phyloP scores from a whole-genome alignment of 2,329 filamentous ascomycete species.

The Penicillium sp. region DNA sequence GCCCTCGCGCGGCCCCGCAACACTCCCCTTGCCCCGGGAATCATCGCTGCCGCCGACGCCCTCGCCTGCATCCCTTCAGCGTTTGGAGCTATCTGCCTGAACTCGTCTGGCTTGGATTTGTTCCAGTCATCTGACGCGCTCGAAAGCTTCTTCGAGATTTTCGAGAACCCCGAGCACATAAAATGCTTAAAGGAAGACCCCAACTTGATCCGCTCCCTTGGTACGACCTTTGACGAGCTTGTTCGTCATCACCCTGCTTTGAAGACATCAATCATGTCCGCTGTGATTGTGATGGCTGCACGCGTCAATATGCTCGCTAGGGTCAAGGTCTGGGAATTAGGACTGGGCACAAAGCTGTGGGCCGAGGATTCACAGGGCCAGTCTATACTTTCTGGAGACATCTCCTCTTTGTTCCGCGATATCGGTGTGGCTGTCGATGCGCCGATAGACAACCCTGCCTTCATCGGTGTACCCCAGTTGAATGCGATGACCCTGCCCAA shows the following conservation, averaged over 20 bases:
- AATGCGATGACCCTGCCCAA: slow-evolving; percentile 40
- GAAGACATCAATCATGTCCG: slow-evolving; percentile 77
- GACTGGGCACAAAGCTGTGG: slow-evolving; percentile 80
- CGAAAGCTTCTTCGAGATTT: slow-evolving; percentile 91
- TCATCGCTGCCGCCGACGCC: slow-evolving; percentile 85
- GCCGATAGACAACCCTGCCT: slow-evolving; percentile 26
- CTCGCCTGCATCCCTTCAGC: slow-evolving; percentile 85
- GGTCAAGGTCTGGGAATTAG: slow-evolving; percentile 68
- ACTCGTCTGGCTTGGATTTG: slow-evolving; percentile 82
- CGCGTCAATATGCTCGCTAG: slow-evolving; percentile 76
- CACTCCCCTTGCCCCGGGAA: slow-evolving; percentile 64
- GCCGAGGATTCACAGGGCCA: slow-evolving; percentile 63
- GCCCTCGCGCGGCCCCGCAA: slow-evolving; percentile 34
- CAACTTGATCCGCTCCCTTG: slow-evolving; percentile 73
- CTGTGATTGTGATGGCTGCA: slow-evolving; percentile 87
- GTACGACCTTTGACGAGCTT: slow-evolving; percentile 88
- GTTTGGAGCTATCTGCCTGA: slow-evolving; percentile 91
- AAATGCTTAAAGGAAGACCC: slow-evolving; percentile 78
- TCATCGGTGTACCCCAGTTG: slow-evolving; percentile 33
- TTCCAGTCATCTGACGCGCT: slow-evolving; percentile 83
- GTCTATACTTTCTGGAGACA: slow-evolving; percentile 62
- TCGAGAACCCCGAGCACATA: slow-evolving; percentile 88
- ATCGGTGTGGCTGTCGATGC: slow-evolving; percentile 36
- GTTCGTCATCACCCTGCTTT: slow-evolving; percentile 89
- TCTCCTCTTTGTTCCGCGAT: slow-evolving; percentile 40